Base-by-base conservation (phyloP, 2,329 filamentous ascomycete genomes). In the Fusarium liriodendri region DNA sequence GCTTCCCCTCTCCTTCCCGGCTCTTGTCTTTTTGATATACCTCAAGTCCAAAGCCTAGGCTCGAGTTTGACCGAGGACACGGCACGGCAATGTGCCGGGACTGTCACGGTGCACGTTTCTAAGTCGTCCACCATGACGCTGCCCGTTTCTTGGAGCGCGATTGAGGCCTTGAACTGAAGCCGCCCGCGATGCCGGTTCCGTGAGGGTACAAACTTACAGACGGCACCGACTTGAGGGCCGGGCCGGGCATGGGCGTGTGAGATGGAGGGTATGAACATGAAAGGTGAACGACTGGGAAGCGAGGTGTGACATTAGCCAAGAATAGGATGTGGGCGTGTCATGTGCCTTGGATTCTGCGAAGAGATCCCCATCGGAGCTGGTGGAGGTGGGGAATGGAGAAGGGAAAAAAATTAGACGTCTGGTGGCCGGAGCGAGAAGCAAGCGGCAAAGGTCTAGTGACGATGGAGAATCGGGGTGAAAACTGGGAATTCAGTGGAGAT, bases 221-320 rank as follows among this genome's bases (percentile, higher is more conserved):
- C 66, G 73, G 73, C 61, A 72, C 64, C 58, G 66, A 64, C 50
- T 70, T 70, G 27, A 42, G 61, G 73, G 70, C 72, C 72, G 72
- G 72, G 52, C 72, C 72, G 72, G 72, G 47, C 16, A 52, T 58
- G 69, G 66, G 70, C 38, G 69, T 70, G 58, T 70, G 66, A 70
- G 72, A 69, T 66, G 54, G 42, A 55, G 45, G 72, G 70, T 33
- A 69, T 75, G 22, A 13, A 13, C 14, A 40, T 22, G 33, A 67
- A 52, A 42, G 65, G 42, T 37, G 32, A 58, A 22, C 18, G 6
- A 29, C 13, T n/a, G 32, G 37, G 38, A 40, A 27, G n/a, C 20
- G 47, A 42, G 64, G 64, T 32, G 64, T 66, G 64, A 35, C 45
- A 45, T 45, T 66, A 62, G 37, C 35, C 35, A 54, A 54, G 20